Evolutionary conservation across 2,329 filamentous ascomycete genomes (phyloP).

Genomic region (Monosporascus sp.): DNA sequence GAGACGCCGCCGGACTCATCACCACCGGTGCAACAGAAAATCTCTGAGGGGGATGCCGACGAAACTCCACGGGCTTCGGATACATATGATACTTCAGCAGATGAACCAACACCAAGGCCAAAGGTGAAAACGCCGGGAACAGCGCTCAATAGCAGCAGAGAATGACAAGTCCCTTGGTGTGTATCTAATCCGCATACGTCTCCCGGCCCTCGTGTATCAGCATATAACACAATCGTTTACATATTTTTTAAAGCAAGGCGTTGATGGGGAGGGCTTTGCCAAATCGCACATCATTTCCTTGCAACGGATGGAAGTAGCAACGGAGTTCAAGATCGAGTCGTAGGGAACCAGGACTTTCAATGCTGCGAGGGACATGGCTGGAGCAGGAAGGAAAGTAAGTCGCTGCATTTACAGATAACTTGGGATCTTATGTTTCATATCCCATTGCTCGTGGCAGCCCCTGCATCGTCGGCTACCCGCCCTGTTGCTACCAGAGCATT

Average conservation of each 20-base stretch:
- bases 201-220: not conserved
- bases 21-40: conserved; percentile 12
- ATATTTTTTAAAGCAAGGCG: conserved; percentile 20
- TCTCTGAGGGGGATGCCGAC: conserved; percentile 25
- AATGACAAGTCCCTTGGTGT: conserved; percentile 1
- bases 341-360: not conserved
- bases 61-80: conserved; percentile 38
- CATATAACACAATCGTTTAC: conserved; percentile 1
- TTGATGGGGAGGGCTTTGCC: conserved; percentile 15
- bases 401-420: not conserved
- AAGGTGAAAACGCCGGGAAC: conserved; percentile 12
- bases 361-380: not conserved
- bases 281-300: conserved; percentile 18
- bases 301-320: conserved; percentile 14
- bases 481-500: not conserved
- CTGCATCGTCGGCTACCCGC: not conserved
- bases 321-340: conserved; percentile 15
- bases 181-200: not conserved
- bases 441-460: not conserved
- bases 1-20: conserved; percentile 27
- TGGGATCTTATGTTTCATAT: not conserved
- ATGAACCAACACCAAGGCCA: conserved; percentile 38
- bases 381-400: not conserved
- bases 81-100: conserved; percentile 17
- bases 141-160: conserved; percentile 4